Evolutionary conservation across 805 yeast genomes (phyloP).

Genomic region (Nakazawaea wickerhamii): DNA sequence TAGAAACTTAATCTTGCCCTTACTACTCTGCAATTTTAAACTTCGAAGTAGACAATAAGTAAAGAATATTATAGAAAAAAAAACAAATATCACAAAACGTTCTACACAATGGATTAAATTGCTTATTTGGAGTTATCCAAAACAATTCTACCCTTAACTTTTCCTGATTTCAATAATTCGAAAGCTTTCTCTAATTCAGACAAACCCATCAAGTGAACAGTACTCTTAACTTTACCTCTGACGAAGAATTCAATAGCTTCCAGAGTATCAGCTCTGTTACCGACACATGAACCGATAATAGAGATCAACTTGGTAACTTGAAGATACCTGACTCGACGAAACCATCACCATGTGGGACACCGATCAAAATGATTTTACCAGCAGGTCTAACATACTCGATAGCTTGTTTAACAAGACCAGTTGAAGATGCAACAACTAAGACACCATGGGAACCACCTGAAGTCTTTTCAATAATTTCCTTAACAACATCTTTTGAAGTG

Average conservation of each 20-base stretch:
- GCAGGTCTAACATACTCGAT: constrained; percentile 52
- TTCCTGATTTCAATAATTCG: constrained; percentile 54
- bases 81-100: too few relatives aligned
- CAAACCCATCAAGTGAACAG: constrained; percentile 52
- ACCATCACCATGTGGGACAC: constrained; percentile 71
- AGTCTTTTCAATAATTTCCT: constrained; percentile 34
- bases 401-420: constrained; percentile 45
- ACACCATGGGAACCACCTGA: constrained; percentile 61
- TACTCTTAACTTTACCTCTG: constrained; percentile 61
- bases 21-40: too few relatives aligned
- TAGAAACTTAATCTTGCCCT: too few relatives aligned
- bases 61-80: too few relatives aligned
- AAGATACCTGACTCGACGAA: constrained; percentile 65
- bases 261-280: constrained; percentile 81
- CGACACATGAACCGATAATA: constrained; percentile 81
- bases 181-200: constrained; percentile 43
- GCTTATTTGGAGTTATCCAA: constrained; percentile 47
- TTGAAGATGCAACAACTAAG: constrained; percentile 58
- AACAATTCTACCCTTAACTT: constrained; percentile 60
- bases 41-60: too few relatives aligned
- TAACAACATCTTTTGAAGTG: constrained; percentile 35
- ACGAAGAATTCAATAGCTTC: constrained; percentile 69
- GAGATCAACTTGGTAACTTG: constrained; percentile 67
- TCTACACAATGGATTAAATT: too few relatives aligned
- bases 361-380: constrained; percentile 60